Evolutionary conservation across 371 early-diverging fungal species (phyloP).

Genomic region (Mortierella sp.): DNA sequence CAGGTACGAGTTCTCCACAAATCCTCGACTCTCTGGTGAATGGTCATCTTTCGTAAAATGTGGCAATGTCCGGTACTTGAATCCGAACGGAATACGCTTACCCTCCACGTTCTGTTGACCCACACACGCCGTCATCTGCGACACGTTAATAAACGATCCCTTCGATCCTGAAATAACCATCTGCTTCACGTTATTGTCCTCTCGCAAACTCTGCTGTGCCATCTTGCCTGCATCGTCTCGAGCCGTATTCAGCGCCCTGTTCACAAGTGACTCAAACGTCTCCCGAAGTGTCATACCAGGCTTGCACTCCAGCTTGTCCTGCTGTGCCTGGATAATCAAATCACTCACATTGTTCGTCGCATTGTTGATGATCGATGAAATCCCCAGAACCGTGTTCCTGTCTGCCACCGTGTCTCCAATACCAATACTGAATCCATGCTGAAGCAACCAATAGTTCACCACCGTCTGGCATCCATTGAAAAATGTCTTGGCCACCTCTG

Average conservation of each 20-base stretch:
- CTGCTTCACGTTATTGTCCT: conserved; percentile 97
- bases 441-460: conserved; percentile 97
- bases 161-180: conserved; percentile 99
- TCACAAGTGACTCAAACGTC: conserved; percentile 96
- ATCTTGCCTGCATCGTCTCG: conserved; percentile 97
- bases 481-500: conserved; percentile 91
- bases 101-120: conserved; percentile 99
- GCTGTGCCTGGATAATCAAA: conserved; percentile 89
- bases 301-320: conserved; percentile 86
- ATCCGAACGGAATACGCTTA: conserved; percentile 99
- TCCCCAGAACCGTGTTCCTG: conserved; percentile 83
- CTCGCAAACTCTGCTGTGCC: conserved; percentile 90
- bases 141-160: conserved; percentile 98
- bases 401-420: conserved; percentile 99
- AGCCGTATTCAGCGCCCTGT: conserved; percentile 92
- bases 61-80: conserved; percentile 96
- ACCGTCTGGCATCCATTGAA: conserved; percentile 97
- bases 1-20: conserved; percentile 99
- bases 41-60: conserved; percentile 99
- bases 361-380: conserved; percentile 86
- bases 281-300: conserved; percentile 99
- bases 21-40: conserved; percentile 97
- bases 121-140: conserved; percentile 99
- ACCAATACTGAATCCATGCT: conserved; percentile 97
- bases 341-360: conserved; percentile 91